Evolutionary conservation across 2,329 filamentous ascomycete genomes (phyloP), one percentile per base, ranked within the genome.

Genomic region (Fonsecaea monophora): DNA sequence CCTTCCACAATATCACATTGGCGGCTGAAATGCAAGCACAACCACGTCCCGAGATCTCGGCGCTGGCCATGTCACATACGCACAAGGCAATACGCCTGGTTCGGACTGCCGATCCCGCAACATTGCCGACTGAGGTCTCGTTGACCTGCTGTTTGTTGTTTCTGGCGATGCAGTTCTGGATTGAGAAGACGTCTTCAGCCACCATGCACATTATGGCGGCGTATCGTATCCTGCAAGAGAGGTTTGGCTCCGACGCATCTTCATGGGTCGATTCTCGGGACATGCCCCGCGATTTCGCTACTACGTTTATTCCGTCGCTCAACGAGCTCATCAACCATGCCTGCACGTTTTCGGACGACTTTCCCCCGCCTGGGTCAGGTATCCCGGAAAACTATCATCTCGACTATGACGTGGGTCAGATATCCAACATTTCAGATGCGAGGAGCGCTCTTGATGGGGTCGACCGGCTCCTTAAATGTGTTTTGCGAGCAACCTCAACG

Each of bases 121-220:
- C 32, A 25, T 30, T 66, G 32, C 42, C 58, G 21, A 38, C 59
- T 42, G 64, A 66, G 18, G 59, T 62, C 18, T 45, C 53, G 3
- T n/a, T 66, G 50, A 58, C 64, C 12, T 66, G 64, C 38, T 66
- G 64, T 25, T n/a, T 66, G 30, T 53, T 66, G 34, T 66, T 66
- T 42, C 18, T 53, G 42, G 64, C 64, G 32, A 34, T 62, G 53
- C 38, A 62, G 53, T 57, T 66, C 45, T 66, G 64, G 59, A 62
- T 56, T 9, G 59, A 62, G 53, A 66, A 59, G 64, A 62, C 64
- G 2, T 50, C 58, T n/a, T 53, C 54, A 8, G 60, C 48, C 5
- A 12, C 48, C 21, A 38, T 60, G 15, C 64, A 66, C 54, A 55
- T 62, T 9, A 18, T 66, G 37, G 64, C 64, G 13, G 64, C 64